Conservation (phyloP, 139 green algal genomes). For the Choricystis sp. region DNA sequence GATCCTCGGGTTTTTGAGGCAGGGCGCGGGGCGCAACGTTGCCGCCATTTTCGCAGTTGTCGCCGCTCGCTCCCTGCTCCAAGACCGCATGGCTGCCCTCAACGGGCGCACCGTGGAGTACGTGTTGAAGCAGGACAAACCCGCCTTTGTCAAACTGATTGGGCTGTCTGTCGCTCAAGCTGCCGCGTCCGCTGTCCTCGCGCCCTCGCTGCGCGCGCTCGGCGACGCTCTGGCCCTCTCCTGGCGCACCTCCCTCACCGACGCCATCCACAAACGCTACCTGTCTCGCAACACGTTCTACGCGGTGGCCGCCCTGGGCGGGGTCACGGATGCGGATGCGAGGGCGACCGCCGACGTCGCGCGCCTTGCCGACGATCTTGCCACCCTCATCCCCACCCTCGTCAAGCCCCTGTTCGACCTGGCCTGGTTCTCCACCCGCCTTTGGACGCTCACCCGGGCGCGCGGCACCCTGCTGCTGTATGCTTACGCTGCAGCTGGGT, state of each 20-base stretch:
- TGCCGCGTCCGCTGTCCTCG: slow-evolving; percentile 37
- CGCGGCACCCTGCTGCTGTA: slow-evolving; percentile 48
- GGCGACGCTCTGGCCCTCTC: slow-evolving; percentile 41
- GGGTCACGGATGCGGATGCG: slow-evolving; percentile 39
- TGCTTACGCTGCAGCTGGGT: slow-evolving; percentile 41
- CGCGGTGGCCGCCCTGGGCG: slow-evolving; percentile 24
- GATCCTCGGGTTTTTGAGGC: slow-evolving; percentile 17
- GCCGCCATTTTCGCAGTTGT: slow-evolving; percentile 25
- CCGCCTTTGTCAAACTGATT: slow-evolving; percentile 29
- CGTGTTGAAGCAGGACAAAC: slow-evolving; percentile 46
- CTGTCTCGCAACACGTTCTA: slow-evolving; percentile 42
- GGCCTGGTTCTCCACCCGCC: slow-evolving; percentile 42
- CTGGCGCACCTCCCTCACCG: slow-evolving; percentile 41
- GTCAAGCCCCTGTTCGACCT: slow-evolving; percentile 60
- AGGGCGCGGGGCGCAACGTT: slow-evolving; percentile 20
- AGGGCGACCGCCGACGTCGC: slow-evolving; percentile 46
- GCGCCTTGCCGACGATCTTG: slow-evolving; percentile 40
- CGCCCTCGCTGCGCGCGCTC: slow-evolving; percentile 41
- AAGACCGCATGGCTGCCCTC: slow-evolving; percentile 48
- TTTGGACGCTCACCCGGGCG: slow-evolving; percentile 34
- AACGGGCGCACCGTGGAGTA: slow-evolving; percentile 50
- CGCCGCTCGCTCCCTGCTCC: slow-evolving; percentile 36
- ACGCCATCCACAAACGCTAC: slow-evolving; percentile 26
- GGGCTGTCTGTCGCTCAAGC: slow-evolving; percentile 30
- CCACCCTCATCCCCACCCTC: slow-evolving; percentile 44